Percentiles rank a stretch among this genome's conserved stretches.
Conservation (phyloP, 2,329 filamentous ascomycete species). For the Aspergillus viridinutans region DNA sequence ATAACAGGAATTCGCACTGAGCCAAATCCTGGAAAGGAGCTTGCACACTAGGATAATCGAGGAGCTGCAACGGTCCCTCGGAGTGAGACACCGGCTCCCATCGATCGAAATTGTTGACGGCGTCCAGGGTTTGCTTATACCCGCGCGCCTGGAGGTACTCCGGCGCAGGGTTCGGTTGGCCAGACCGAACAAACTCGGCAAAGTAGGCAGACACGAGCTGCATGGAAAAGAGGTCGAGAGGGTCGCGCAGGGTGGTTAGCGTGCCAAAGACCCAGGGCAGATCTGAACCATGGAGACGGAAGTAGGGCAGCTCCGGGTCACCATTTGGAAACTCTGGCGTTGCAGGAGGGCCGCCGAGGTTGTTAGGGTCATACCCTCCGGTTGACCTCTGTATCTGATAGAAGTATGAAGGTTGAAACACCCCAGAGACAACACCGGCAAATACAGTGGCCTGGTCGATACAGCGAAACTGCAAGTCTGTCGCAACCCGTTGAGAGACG, state of each 20-base stretch:
- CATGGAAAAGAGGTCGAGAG: constrained; percentile 44
- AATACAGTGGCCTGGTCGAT: constrained; percentile 55
- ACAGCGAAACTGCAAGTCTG: constrained; percentile 57
- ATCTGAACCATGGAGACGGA: constrained; percentile 53
- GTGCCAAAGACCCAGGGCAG: constrained; percentile 53
- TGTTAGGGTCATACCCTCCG: constrained; percentile 50
- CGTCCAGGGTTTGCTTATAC: constrained; percentile 42
- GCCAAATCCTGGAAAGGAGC: constrained; percentile 46
- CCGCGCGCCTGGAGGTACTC: constrained; percentile 46
- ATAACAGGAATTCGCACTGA: constrained; percentile 46
- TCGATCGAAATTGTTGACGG: constrained; percentile 33
- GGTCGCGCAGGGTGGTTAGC: constrained; percentile 47
- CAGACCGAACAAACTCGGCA: constrained; percentile 47
- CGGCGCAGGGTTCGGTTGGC: constrained; percentile 49
- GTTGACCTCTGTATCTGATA: constrained; percentile 57
- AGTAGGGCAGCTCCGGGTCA: constrained; percentile 48
- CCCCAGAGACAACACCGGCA: constrained; percentile 42
- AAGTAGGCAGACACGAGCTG: constrained; percentile 49
- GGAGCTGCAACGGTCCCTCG: constrained; percentile 37
- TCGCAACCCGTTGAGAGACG: constrained; percentile 51
- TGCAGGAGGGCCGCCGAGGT: constrained; percentile 44
- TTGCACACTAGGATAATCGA: constrained; percentile 45
- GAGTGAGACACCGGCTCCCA: constrained; percentile 9
- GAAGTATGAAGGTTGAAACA: constrained; percentile 50
- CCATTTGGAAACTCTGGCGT: constrained; percentile 37